These are phyloP conservation scores for Leucocoprinus leucothites DNA, from an alignment of 768 basidiomycete genomes.

Conservation along the genomic window DNA sequence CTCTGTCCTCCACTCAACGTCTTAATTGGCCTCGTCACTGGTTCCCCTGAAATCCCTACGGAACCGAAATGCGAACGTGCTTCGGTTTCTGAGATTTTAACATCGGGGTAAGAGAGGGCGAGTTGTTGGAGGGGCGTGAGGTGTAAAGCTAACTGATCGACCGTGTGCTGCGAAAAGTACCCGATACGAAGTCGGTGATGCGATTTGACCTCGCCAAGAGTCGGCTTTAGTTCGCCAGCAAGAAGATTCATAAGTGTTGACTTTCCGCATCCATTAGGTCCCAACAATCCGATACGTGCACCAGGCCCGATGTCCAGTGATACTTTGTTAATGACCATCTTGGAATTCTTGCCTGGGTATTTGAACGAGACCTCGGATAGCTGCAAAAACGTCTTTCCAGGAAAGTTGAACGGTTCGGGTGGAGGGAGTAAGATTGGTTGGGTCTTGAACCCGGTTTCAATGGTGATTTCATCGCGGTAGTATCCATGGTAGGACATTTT, in stretches of 20 bases:
- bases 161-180: constrained; percentile 61
- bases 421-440: constrained; percentile 28
- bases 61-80: constrained; percentile 35
- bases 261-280: constrained; percentile 54
- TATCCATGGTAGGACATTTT: constrained; percentile 29
- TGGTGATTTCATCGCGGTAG: constrained; percentile 28
- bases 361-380: constrained; percentile 30
- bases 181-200: constrained; percentile 56
- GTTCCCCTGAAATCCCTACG: constrained; percentile 42
- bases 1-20: constrained; percentile 54
- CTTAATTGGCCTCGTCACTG: constrained; percentile 32
- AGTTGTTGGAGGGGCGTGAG: constrained; percentile 26
- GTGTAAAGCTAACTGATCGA: constrained; percentile 44
- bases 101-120: constrained; percentile 22
- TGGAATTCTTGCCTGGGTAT: constrained; percentile 19
- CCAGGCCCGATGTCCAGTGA: constrained; percentile 26
- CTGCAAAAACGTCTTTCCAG: constrained; percentile 28
- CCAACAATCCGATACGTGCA: constrained; percentile 26
- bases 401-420: constrained; percentile 28
- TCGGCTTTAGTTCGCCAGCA: constrained; percentile 38
- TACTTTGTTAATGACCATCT: constrained; percentile 25
- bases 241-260: constrained; percentile 51
- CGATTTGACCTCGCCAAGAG: constrained; percentile 42
- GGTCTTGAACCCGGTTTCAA: constrained; percentile 33
- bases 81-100: constrained; percentile 26